phyloP scores from a whole-genome alignment of 73 alveolate species.

The Urostyla sp. region DNA sequence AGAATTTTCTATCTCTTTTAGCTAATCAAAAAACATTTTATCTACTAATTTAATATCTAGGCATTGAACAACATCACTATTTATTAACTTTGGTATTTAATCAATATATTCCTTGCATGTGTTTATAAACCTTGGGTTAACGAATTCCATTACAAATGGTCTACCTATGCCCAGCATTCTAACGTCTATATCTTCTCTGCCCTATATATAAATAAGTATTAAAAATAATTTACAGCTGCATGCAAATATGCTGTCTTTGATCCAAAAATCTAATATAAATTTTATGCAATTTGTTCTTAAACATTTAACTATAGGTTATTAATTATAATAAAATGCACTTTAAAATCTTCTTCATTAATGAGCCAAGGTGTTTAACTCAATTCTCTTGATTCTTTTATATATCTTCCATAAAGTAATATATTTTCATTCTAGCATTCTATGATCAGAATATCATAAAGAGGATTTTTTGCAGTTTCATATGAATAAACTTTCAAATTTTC shows the following conservation, averaged over 20 bases:
- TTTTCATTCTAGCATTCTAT: constrained; percentile 40
- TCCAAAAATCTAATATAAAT: constrained; percentile 54
- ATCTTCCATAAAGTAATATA: constrained; percentile 77
- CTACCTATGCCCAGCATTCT: constrained; percentile 98
- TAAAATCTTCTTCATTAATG: constrained; percentile 77
- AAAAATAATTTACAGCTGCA: constrained; percentile 17
- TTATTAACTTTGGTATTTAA: constrained; percentile 42
- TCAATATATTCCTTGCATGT: constrained; percentile 24
- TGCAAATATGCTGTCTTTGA: constrained; percentile 13
- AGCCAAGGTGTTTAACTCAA: constrained; percentile 96
- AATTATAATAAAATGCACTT: constrained; percentile 18
- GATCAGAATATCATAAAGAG: too few species aligned
- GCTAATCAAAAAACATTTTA: constrained; percentile 82
- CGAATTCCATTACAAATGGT: constrained; percentile 90
- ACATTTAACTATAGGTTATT: constrained; percentile 52
- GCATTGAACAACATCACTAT: constrained; percentile 69
- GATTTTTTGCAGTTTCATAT: too few species aligned
- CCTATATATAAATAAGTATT: constrained; percentile 74
- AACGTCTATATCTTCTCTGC: constrained; percentile 98
- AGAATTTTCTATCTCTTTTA: constrained; percentile 90
- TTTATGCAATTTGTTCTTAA: constrained; percentile 59
- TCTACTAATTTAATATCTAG: constrained; percentile 75
- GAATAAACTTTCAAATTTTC: background rate
- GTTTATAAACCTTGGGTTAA: constrained; percentile 85
- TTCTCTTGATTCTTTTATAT: constrained; percentile 90